Evolutionary conservation across 2,329 filamentous ascomycete species (phyloP).

Genomic region (Arthrinium puccinioides): DNA sequence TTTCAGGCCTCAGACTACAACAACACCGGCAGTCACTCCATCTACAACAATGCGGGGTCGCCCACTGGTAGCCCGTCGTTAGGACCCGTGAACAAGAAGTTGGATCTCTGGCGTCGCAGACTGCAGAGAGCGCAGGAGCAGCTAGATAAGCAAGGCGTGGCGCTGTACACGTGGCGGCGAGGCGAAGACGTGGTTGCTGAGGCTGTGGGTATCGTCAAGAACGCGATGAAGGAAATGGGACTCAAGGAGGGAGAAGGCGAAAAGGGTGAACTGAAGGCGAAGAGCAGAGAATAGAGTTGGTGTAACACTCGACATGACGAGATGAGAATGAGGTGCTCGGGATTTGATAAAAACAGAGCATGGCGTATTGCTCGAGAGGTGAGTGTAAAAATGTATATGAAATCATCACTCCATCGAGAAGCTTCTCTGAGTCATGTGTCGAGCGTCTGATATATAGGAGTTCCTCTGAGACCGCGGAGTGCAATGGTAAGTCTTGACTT

Average conservation of each 20-base stretch:
- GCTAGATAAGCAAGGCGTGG: constrained; percentile 58
- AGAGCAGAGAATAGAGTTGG: too few species aligned
- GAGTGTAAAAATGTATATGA: too few species aligned
- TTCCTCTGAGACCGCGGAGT: too few species aligned
- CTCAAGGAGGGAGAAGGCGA: constrained; percentile 1
- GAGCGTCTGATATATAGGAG: too few species aligned
- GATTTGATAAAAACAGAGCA: too few species aligned
- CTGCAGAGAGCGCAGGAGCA: constrained; percentile 56
- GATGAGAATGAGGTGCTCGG: too few species aligned
- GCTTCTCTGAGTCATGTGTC: too few species aligned
- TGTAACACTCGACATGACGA: too few species aligned
- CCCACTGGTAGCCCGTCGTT: constrained; percentile 12
- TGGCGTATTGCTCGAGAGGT: too few species aligned
- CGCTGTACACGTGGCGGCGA: constrained; percentile 65
- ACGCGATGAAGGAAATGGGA: constrained; percentile 38
- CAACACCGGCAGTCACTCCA: background rate
- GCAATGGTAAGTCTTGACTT: too few species aligned
- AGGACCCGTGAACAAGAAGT: constrained; percentile 51
- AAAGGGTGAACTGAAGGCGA: background rate
- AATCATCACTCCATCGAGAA: too few species aligned
- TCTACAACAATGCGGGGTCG: constrained; percentile 15
- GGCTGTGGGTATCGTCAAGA: constrained; percentile 56
- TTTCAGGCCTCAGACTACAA: constrained; percentile 13
- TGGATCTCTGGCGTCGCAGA: constrained; percentile 65
- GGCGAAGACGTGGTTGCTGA: constrained; percentile 64